A percentile compares a stretch with the other conserved stretches of the same genome.
Conservation (phyloP, 805 yeast genomes). For the Clavispora fructus region DNA sequence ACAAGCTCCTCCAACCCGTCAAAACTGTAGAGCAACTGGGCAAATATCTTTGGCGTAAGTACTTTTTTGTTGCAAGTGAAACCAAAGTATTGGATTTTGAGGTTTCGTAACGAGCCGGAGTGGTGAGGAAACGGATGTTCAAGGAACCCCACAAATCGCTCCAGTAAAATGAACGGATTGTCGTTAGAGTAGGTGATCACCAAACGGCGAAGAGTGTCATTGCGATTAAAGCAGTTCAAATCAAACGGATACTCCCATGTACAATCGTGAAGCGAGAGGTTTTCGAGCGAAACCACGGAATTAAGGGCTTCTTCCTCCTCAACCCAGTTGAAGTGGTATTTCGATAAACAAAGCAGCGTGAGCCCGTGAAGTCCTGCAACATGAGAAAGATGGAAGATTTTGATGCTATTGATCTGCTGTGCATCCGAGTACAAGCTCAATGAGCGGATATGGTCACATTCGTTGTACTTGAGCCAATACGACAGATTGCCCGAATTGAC, state of each 20-base stretch:
- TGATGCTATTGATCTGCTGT: conserved; percentile 8
- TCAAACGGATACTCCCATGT: conserved; percentile 56
- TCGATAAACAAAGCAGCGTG: conserved; percentile 27
- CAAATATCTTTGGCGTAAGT: conserved; percentile 11
- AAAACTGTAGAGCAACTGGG: conserved; percentile 10
- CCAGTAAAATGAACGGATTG: conserved; percentile 32
- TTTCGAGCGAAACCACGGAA: conserved; percentile 13
- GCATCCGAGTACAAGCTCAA: conserved; percentile 25
- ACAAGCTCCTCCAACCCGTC: conserved; percentile 12
- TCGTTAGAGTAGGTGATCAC: conserved; percentile 21
- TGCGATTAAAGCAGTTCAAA: conserved; percentile 29
- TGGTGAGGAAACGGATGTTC: conserved; percentile 15
- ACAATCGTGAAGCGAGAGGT: conserved; percentile 37
- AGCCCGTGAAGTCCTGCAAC: conserved; percentile 32
- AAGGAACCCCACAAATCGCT: conserved; percentile 30
- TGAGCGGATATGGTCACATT: conserved; percentile 12
- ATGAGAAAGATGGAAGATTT: conserved; percentile 42
- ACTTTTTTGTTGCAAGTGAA: conserved; percentile 8
- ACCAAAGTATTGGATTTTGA: conserved; percentile 11
- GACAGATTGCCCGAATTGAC: conserved; percentile 34
- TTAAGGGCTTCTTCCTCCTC: conserved; percentile 15
- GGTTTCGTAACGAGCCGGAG: conserved; percentile 11
- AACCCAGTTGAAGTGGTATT: conserved; percentile 42
- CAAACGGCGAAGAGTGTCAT: conserved; percentile 18
- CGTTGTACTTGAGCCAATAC: conserved; percentile 37